Base-by-base conservation (phyloP, 768 basidiomycete genomes). In the Tricholomella constricta region DNA sequence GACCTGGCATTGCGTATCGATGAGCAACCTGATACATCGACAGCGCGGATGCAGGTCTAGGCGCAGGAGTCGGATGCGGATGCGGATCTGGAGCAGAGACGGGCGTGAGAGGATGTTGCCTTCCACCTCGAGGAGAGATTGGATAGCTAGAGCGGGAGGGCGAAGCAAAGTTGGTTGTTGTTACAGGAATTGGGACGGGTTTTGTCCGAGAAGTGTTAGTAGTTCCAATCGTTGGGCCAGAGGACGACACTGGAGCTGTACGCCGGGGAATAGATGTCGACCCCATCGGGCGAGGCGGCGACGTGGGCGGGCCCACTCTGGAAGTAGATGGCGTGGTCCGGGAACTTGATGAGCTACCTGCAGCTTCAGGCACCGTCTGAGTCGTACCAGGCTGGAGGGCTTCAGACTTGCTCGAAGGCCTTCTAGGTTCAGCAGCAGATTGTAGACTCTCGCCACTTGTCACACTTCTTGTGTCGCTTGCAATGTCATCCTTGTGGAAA, bases 1-100 rank as follows among this genome's bases (percentile, higher is more conserved):
- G 76, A 7, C 75, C 79, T 3, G 82, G 81, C 74, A 92, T 83
- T 2, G 72, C 72, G 67, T 91, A 92, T 46, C 88, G 78, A 70
- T 92, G 88, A 3, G 88, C 86, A 10, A 89, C 77, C 58, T 87
- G 86, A 69, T 89, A 92, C 59, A 91, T 79, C 0, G 84, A 82
- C 43, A 92, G 67, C 2, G 89, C 88, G 20, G 86, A 88, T 11
- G 88, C 88, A 14, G 88, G 82, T 4, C 73, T 68, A 6, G 86
- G 86, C 4, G 79, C 58, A 6, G 80, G 72, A 0, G 83, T 81
- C 9, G 89, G 89, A 61, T 91, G 89, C 0, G 78, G 69, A 65
- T 92, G 87, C 3, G 89, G 89, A 61, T 91, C 89, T 10, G 76
- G 70, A 3, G 66, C 70, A 10, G 77, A 69, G 15, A 63, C 53